Conservation (phyloP, 2,329 filamentous ascomycete genomes). For the Botrytis medusae region DNA sequence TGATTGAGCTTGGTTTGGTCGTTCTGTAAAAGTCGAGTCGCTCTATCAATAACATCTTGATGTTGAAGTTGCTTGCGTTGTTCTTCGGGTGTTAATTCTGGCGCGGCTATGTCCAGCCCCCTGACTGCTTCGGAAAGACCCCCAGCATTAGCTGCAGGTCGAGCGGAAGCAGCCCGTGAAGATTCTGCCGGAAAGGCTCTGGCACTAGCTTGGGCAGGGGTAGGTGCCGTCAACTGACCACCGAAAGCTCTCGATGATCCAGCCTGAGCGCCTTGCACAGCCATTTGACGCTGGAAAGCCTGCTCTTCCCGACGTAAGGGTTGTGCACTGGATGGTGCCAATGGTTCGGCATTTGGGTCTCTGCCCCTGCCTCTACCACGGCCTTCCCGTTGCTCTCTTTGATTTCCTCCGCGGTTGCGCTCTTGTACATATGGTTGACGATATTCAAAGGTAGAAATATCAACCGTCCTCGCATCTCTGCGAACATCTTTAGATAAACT, state of each 20-base stretch:
- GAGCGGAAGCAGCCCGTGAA: slow-evolving; percentile 24
- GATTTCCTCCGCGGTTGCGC: slow-evolving; percentile 49
- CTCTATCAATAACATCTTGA: slow-evolving; percentile 80
- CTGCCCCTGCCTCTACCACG: slow-evolving; percentile 64
- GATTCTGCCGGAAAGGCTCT: slow-evolving; percentile 16
- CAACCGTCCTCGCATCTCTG: slow-evolving; percentile 79
- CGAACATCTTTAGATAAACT: slow-evolving; percentile 79
- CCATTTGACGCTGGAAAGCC: slow-evolving; percentile 88
- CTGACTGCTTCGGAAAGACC: slow-evolving; percentile 9
- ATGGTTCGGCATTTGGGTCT: slow-evolving; percentile 81
- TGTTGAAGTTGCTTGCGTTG: slow-evolving; percentile 80
- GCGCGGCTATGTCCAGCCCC: slow-evolving; percentile 46
- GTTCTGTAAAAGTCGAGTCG: slow-evolving; percentile 75
- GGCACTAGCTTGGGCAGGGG: slow-evolving; percentile 43
- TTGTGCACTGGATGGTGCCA: slow-evolving; percentile 75
- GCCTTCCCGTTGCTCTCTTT: slow-evolving; percentile 43
- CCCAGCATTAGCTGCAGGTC: slow-evolving; percentile 23
- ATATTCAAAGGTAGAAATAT: slow-evolving; percentile 83
- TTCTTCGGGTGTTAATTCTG: slow-evolving; percentile 68
- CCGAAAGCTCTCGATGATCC: slow-evolving; percentile 80
- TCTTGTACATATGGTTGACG: slow-evolving; percentile 66
- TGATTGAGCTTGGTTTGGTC: slow-evolving; percentile 70
- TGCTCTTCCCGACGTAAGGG: slow-evolving; percentile 82
- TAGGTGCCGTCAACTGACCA: slow-evolving; percentile 64
- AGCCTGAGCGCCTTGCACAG: slow-evolving; percentile 84